These are phyloP conservation scores for Lojkania enalia DNA, from an alignment of 2,329 filamentous ascomycete species.

Conservation along the genomic window DNA sequence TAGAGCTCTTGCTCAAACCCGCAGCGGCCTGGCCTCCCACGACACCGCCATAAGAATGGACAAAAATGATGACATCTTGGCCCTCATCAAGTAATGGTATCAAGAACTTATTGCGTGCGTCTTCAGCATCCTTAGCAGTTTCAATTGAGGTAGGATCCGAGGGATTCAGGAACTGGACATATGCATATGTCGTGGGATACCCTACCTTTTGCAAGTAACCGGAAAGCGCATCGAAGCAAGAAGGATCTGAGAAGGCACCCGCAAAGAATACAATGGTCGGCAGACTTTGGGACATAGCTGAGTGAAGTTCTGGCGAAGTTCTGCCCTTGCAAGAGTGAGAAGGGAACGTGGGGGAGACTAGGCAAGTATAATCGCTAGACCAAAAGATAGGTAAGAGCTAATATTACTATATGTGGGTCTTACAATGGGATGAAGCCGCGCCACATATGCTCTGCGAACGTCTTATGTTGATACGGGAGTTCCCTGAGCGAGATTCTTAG, in stretches of 20 bases:
- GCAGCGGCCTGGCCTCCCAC: constrained; percentile 12
- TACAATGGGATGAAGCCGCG: too few species aligned
- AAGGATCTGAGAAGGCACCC: constrained; percentile 17
- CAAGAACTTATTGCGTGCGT: constrained; percentile 3
- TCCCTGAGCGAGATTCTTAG: too few species aligned
- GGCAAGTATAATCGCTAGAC: too few species aligned
- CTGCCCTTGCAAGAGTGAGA: too few species aligned
- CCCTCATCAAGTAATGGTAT: constrained; percentile 12
- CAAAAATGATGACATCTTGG: constrained; percentile 16
- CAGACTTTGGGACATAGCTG: neutral
- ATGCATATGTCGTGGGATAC: constrained; percentile 15
- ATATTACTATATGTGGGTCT: too few species aligned
- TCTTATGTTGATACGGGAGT: too few species aligned
- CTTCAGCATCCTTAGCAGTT: constrained; percentile 11
- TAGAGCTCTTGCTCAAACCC: constrained; percentile 13
- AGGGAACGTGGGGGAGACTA: too few species aligned
- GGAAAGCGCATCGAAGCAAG: constrained; percentile 16
- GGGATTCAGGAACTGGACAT: constrained; percentile 13
- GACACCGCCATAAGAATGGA: constrained; percentile 18
- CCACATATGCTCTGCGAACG: too few species aligned
- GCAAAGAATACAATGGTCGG: constrained; percentile 18
- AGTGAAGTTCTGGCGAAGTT: too few species aligned
- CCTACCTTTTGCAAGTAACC: constrained; percentile 8
- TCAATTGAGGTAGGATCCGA: constrained; percentile 5
- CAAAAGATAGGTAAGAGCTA: too few species aligned